Percentiles rank a stretch among this genome's conserved stretches.
These are phyloP conservation scores for Mycena belliarum DNA, from an alignment of 768 basidiomycete species.

Conservation along the genomic window DNA sequence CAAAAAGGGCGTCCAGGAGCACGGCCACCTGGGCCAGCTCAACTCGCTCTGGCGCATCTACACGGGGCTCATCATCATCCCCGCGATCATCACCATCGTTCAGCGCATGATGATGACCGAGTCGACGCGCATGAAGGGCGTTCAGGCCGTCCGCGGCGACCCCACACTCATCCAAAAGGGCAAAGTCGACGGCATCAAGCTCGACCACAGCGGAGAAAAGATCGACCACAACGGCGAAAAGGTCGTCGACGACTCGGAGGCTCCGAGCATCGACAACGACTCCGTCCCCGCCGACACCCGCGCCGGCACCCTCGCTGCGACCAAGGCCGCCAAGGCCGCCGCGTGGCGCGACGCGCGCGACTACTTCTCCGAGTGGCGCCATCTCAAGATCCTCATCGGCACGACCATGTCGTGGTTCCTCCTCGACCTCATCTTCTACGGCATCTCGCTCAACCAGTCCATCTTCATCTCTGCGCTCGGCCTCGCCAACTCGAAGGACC, in stretches of 20 bases:
- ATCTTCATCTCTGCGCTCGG: slow-evolving; percentile 18
- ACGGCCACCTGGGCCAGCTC: slow-evolving; percentile 14
- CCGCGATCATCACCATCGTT: slow-evolving; percentile 14
- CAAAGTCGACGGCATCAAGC: slow-evolving; percentile 3
- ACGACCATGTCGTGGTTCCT: slow-evolving; percentile 15
- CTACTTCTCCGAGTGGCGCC: slow-evolving; percentile 21
- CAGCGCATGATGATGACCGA: slow-evolving; percentile 13
- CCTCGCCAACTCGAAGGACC: slow-evolving; percentile 16
- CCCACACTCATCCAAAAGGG: slow-evolving; percentile 13
- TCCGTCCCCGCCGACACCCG: background rate
- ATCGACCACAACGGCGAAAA: background rate
- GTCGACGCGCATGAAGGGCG: slow-evolving; percentile 14
- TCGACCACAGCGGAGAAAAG: slow-evolving; percentile 1
- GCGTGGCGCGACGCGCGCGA: slow-evolving; percentile 19
- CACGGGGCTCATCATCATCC: slow-evolving; percentile 16
- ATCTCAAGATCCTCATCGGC: slow-evolving; percentile 19
- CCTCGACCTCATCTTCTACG: slow-evolving; percentile 16
- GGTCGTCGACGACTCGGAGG: background rate
- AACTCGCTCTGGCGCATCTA: slow-evolving; percentile 19
- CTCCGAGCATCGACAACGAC: background rate
- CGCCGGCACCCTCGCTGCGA: background rate
- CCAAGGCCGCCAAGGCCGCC: slow-evolving; percentile 10
- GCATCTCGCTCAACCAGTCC: slow-evolving; percentile 20
- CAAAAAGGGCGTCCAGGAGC: slow-evolving; percentile 3
- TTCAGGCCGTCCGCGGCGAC: slow-evolving; percentile 12